Base-by-base conservation (phyloP, 345 rosid species). In the Bruguiera sexangula region DNA sequence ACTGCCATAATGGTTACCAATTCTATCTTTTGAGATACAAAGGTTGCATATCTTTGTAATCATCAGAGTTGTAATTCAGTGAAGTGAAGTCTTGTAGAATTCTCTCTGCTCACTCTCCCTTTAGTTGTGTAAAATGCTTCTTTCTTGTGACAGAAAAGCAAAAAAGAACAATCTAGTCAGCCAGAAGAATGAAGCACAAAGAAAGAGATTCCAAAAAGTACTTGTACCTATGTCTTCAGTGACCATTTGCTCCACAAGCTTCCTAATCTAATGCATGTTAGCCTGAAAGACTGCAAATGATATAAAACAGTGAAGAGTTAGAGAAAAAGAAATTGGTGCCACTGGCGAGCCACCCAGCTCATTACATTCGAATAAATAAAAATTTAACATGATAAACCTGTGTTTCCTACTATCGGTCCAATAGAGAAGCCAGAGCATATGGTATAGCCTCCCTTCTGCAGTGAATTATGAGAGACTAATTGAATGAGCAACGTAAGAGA, bases 371-470 rank as follows among this genome's bases (percentile, higher is more conserved):
- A 36, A 36, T 43, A 54, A 59, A 21, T 60, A 4, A 56, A 56
- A 22, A 43, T 24, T 32, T 65, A 15, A 61, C 39, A 63, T 39
- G 59, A 79, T 80, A 69, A 66, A 89, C 96, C 97, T 88, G 96
- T 54, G 89, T 85, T 60, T 88, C 97, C 68, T 85, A 76, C 72
- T 88, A 82, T 65, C 88, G 89, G 36, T 93, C 97, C 24, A 94
- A 79, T 67, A 93, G 75, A 58, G 89, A 88, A 22, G 91, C 83
- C 85, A 93, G 76, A 75, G 94, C 0, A 24, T 24, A 4, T 32
- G 3, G 5, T 4, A 24, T 24, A 24, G 24, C 24, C 24, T 24
- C 24, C 24, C 24, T 24, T 24, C 24, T 24, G 24, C 24, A 24
- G 24, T 24, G 24, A 24, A 24, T 24, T 24, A 24, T 24, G 24